Evolutionary conservation across 495 filamentous ascomycete genomes (phyloP).

Genomic region (Podospora sp.): DNA sequence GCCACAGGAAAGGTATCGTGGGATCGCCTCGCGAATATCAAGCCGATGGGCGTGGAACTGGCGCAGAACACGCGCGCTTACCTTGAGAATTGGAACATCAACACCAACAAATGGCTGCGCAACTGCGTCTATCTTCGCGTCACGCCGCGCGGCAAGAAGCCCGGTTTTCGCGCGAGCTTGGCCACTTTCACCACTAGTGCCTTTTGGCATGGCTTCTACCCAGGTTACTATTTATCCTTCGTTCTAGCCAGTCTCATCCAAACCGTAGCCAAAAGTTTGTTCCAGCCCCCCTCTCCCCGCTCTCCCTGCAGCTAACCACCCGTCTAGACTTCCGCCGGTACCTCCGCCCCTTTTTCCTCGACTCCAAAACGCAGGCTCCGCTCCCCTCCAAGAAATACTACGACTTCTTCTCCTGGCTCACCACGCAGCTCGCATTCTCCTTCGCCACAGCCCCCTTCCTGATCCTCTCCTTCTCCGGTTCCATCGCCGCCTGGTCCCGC

Average conservation of each 20-base stretch:
- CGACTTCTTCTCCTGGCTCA: conserved; percentile 76
- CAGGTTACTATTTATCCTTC: conserved; percentile 93
- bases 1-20: conserved; percentile 81
- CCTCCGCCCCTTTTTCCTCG: conserved; percentile 90
- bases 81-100: conserved; percentile 94
- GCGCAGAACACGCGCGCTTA: conserved; percentile 91
- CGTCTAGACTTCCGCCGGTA: conserved; percentile 79
- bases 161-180: conserved; percentile 91
- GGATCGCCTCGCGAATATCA: conserved; percentile 86
- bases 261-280: conserved; percentile 88
- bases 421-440: conserved; percentile 80
- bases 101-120: conserved; percentile 94
- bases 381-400: conserved; percentile 80
- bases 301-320: conserved; percentile 7
- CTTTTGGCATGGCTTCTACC: conserved; percentile 98
- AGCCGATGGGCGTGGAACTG: conserved; percentile 76
- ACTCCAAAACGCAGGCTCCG: conserved; percentile 64
- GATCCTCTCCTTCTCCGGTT: conserved; percentile 67
- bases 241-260: conserved; percentile 87
- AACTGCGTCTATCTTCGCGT: conserved; percentile 96
- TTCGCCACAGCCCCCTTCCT: conserved; percentile 85
- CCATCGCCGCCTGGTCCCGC: conserved; percentile 72
- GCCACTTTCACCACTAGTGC: conserved; percentile 93
- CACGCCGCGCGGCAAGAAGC: conserved; percentile 93
- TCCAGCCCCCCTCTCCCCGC: neutral